Conservation (phyloP, 108 stramenopile species). For the Fistulifera pelliculosa region DNA sequence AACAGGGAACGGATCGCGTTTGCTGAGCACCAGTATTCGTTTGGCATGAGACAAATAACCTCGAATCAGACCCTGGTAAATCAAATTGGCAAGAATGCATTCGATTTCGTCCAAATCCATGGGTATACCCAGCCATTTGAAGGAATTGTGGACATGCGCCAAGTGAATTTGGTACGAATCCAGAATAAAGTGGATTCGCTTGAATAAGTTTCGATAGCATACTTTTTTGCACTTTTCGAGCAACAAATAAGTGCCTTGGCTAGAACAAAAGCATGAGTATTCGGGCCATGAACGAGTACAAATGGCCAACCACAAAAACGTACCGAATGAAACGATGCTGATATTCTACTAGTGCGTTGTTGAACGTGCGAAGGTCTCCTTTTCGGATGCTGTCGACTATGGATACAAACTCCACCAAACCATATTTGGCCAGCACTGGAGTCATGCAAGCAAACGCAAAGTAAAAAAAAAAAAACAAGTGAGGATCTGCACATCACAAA, state of each 20-base stretch:
- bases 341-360: conserved; percentile 63
- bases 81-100: conserved; percentile 94
- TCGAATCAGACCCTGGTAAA: conserved; percentile 77
- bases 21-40: conserved; percentile 83
- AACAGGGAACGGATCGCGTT: conserved; percentile 90
- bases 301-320: too few species aligned
- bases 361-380: conserved; percentile 87
- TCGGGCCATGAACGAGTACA: too few species aligned
- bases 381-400: conserved; percentile 66
- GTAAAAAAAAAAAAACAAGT: too few species aligned
- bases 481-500: conserved; percentile 4
- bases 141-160: conserved; percentile 45
- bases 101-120: conserved; percentile 94
- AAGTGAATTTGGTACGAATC: conserved; percentile 68
- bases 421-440: conserved; percentile 77
- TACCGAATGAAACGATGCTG: conserved; percentile 76
- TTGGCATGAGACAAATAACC: conserved; percentile 93
- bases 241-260: conserved; percentile 84
- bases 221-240: conserved; percentile 92
- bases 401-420: conserved; percentile 64
- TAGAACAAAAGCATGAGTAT: conserved; percentile 3
- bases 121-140: conserved; percentile 76
- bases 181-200: conserved; percentile 63
- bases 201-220: conserved; percentile 92
- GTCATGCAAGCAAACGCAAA: too few species aligned